Evolutionary conservation across 2,329 filamentous ascomycete species (phyloP), one percentile per base, ranked within the genome.

Genomic region (Aspergillus sp.): DNA sequence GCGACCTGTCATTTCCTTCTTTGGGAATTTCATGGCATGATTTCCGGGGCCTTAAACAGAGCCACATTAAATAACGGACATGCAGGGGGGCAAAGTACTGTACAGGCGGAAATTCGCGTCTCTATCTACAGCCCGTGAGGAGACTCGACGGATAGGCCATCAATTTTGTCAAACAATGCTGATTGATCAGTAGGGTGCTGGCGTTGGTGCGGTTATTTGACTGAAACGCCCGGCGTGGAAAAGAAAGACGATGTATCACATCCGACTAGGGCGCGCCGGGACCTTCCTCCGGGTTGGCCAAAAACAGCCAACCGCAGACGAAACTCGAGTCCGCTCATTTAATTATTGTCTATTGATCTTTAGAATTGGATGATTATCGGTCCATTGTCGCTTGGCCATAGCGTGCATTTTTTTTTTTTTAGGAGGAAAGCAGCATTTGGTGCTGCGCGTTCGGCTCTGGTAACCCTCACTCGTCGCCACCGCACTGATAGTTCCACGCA

Each of bases 41-140:
- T 50, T 19, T 28, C 30, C 25, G 47, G 25, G 47, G 23, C 13
- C 30, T 30, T 28, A 25, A 47, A n/a, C 4, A 45, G 59, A 55
- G 64, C 60, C 60, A 64, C 62, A 65, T 63, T 58, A 36, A 58
- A 60, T 63, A 65, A 65, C 65, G 63, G 59, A 62, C 60, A 63
- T 63, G 65, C 61, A 63, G 65, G 61, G 60, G 58, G 52, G 19
- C 38, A 58, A 63, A 63, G 55, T 61, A 58, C 65, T 53, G 12
- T 61, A 55, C 59, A 63, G 49, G 25, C 50, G 58, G 55, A 52
- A 41, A 39, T 32, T 28, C 17, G 54, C 15, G 43, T 39, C 55
- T 45, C 55, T 54, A 51, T 60, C 57, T 36, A 47, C 13, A 45
- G 49, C 36, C 32, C 45, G 15, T 50, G 52, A 54, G 38, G 23